Percentiles rank a stretch among this genome's conserved stretches.
Conservation (phyloP, 768 basidiomycete genomes). For the Termitomyces sp. region DNA sequence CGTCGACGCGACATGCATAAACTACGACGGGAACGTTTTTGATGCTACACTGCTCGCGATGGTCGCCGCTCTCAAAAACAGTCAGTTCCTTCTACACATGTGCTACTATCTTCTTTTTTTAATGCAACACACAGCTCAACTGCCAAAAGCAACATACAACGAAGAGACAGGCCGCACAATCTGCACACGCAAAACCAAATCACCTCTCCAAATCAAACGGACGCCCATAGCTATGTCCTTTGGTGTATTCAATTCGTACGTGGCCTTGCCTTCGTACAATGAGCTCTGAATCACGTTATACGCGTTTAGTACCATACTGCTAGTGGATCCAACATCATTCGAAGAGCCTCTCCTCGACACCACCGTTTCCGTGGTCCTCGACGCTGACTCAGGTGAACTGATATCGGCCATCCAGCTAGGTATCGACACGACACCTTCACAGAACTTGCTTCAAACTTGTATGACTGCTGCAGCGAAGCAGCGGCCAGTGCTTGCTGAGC, state of each 20-base stretch:
- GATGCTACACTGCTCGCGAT: constrained; percentile 88
- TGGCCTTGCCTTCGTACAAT: constrained; percentile 10
- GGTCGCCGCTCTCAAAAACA: constrained; percentile 80
- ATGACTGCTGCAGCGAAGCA: constrained; percentile 21
- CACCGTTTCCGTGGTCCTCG: constrained; percentile 57
- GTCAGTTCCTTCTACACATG: constrained; percentile 39
- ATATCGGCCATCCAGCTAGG: constrained; percentile 55
- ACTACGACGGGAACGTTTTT: constrained; percentile 94
- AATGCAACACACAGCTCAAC: constrained; percentile 39
- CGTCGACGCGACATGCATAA: constrained; percentile 91
- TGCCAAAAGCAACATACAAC: constrained; percentile 71
- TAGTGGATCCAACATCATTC: constrained; percentile 86
- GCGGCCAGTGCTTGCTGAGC: constrained; percentile 9
- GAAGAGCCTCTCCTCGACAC: constrained; percentile 85
- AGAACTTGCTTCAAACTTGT: constrained; percentile 21
- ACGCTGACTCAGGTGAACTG: constrained; percentile 39
- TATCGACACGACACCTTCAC: constrained; percentile 21
- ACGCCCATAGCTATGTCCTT: constrained; percentile 57
- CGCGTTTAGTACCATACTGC: constrained; percentile 23
- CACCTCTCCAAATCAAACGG: constrained; percentile 42
- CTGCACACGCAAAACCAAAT: constrained; percentile 48
- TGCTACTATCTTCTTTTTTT: not conserved
- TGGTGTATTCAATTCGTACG: constrained; percentile 80
- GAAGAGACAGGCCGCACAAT: constrained; percentile 58
- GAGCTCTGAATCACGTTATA: constrained; percentile 1